phyloP scores from a whole-genome alignment of 2,329 filamentous ascomycete species.

The Alternaria tenuissima region DNA sequence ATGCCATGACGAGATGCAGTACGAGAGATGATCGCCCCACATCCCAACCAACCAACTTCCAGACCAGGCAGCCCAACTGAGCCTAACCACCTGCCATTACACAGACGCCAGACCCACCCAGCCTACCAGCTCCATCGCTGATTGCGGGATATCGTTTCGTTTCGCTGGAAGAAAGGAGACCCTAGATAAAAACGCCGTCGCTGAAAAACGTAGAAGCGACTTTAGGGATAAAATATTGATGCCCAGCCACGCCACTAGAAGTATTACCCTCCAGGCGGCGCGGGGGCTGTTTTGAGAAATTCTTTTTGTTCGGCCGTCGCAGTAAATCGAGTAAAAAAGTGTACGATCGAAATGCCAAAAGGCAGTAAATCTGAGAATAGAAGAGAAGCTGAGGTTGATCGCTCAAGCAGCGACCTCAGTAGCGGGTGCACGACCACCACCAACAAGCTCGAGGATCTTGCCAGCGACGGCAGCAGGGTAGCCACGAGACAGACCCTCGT shows the following conservation, averaged over 20 bases:
- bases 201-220: conserved; percentile 32
- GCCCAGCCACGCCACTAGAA: conserved; percentile 33
- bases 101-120: conserved; percentile 15
- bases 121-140: conserved; percentile 17
- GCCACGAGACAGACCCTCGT: conserved; percentile 88
- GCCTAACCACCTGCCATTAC: conserved; percentile 5
- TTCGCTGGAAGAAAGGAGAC: conserved; percentile 2
- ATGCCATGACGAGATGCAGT: conserved; percentile 7
- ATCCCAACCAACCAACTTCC: background rate
- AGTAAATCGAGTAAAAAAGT: conserved; percentile 15
- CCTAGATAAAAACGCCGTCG: conserved; percentile 34
- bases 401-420: conserved; percentile 29
- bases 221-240: conserved; percentile 9
- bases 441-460: conserved; percentile 90
- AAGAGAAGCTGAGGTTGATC: background rate
- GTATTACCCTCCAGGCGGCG: conserved; percentile 10
- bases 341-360: conserved; percentile 17
- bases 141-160: conserved; percentile 22
- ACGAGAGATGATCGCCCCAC: background rate
- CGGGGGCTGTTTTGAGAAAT: conserved; percentile 28
- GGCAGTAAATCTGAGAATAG: conserved; percentile 18
- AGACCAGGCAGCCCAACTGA: conserved; percentile 8
- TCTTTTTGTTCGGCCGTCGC: conserved; percentile 33
- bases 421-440: conserved; percentile 42
- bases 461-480: conserved; percentile 92